Base-by-base conservation (phyloP, 495 filamentous ascomycete species). In the Annulohypoxylon bovei region DNA sequence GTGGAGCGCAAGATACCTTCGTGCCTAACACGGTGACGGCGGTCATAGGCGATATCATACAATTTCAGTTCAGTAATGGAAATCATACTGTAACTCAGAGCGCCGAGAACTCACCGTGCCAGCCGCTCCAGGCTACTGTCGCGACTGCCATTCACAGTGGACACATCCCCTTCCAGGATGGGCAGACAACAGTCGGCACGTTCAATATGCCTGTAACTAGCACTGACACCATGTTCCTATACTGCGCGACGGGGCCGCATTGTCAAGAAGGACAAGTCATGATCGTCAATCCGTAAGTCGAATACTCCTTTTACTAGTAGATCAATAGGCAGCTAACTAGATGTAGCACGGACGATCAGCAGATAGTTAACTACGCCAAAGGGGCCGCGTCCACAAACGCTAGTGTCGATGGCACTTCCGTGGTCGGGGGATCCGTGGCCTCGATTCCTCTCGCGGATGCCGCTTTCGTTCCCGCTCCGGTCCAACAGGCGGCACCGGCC, bases 241-340 rank as follows among this genome's bases (percentile, higher is more conserved):
- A 86, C 75, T 87, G 84, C 67, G 80, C 83, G 3, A 80, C 82
- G 18, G 78, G 60, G 0, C 74, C 72, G 27, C 85, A 88, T 67
- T 87, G 85, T 42, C 76, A 82, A 56, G 62, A 65, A 20, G 86
- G 85, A 9, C 86, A 86, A 81, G 80, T 84, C n/a, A 81, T 82
- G 59, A 78, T 80, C 14, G 80, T 87, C 22, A 88, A 87, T 64
- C 73, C 81, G 72, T 75, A 67, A 52, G 72, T 57, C n/a, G 3
- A n/a, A 4, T 0, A 4, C n/a, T 14, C 22, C 23, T n/a, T 39
- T 49, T 20, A n/a, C 25, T 3, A 3, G 9, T 8, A 3, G 27
- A 18, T 6, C 16, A 50, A n/a, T n/a, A n/a, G n/a, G n/a, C n/a
- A 1, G 18, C 67, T 71, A 52, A 74, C 39, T 0, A 6, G 1